Conservation (phyloP, 163 green algal genomes). For the Smithsoniella earleae region DNA sequence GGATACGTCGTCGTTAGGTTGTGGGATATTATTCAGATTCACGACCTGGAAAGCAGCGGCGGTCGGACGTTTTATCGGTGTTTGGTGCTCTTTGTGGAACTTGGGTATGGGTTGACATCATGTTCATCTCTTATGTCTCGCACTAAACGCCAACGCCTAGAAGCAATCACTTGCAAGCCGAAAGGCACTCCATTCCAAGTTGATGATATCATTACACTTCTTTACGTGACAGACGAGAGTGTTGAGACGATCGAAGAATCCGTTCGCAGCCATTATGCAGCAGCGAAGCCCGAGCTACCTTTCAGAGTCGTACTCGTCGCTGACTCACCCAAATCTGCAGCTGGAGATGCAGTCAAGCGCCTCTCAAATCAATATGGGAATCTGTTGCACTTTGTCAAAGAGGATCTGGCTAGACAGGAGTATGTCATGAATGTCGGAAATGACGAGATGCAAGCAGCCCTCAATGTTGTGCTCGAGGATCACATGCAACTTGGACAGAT, state of each 20-base stretch:
- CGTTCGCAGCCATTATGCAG: slow-evolving; percentile 18
- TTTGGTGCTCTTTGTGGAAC: background rate
- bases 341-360: background rate
- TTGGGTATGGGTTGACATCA: slow-evolving; percentile 12
- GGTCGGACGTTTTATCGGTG: background rate
- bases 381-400: slow-evolving; percentile 12
- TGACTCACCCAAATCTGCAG: background rate
- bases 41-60: slow-evolving; percentile 6
- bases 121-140: slow-evolving; percentile 15
- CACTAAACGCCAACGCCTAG: slow-evolving; percentile 10
- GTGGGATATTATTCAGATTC: slow-evolving; percentile 10
- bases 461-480: slow-evolving; percentile 28
- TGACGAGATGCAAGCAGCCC: slow-evolving; percentile 22
- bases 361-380: background rate
- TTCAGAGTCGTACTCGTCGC: background rate
- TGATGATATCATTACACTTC: slow-evolving; percentile 17
- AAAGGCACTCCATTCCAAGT: slow-evolving; percentile 1
- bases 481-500: slow-evolving; percentile 26
- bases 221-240: slow-evolving; percentile 17
- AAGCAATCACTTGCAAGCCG: background rate
- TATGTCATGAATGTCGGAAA: slow-evolving; percentile 28
- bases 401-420: slow-evolving; percentile 21
- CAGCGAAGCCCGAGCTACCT: background rate
- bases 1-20: background rate
- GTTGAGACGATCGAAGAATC: background rate